Base-by-base conservation (phyloP, 164 flowering plant genomes). In the Stephania japonica region DNA sequence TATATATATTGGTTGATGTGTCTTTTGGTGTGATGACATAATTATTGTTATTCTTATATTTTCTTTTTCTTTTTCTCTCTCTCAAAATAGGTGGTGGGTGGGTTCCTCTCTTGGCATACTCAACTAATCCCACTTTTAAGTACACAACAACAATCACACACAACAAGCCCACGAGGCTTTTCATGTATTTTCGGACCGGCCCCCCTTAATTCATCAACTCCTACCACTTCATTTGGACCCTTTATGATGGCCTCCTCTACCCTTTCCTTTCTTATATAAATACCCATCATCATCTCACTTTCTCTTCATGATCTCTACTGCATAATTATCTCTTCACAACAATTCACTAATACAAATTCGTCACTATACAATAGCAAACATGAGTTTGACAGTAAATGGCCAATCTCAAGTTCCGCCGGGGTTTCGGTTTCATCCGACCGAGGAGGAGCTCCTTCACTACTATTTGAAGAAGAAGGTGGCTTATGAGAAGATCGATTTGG, bases 361-460 rank as follows among this genome's bases (percentile, higher is more conserved):
- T 4, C 4, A 32, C 38, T 2, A 4, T 32, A 32, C 38, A 32
- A 32, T 32, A 47, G 65, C 65, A 80, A 80, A 84, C 64, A 86
- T 8, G 82, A 80, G 84, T 76, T 72, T 88, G 3, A 87, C 93
- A 1, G 90, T 89, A 16, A 89, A 89, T 63, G 95, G 95, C 1
- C 87, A 93, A 65, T 88, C 90, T 24, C 86, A 87, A 67, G 96
- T 93, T 26, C 98, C 98, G 67, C 98, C 98, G 0, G 98, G 98
- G 1, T 93, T 93, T 75, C 80, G 98, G 27, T 93, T 93, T 72
- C 98, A 91, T 78, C 98, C 98, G 0, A 93, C 98, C 0, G 98
- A 93, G 73, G 98, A 93, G 71, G 98, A 93, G 83, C 98, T 93
- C 71, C 78, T 93, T 10, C 94, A 89, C 70, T 93, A 91, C 76